Evolutionary conservation across 176 grass and related monocot genomes (phyloP), one percentile per base, ranked within the genome.

Genomic region (Phyllostachys edulis): DNA sequence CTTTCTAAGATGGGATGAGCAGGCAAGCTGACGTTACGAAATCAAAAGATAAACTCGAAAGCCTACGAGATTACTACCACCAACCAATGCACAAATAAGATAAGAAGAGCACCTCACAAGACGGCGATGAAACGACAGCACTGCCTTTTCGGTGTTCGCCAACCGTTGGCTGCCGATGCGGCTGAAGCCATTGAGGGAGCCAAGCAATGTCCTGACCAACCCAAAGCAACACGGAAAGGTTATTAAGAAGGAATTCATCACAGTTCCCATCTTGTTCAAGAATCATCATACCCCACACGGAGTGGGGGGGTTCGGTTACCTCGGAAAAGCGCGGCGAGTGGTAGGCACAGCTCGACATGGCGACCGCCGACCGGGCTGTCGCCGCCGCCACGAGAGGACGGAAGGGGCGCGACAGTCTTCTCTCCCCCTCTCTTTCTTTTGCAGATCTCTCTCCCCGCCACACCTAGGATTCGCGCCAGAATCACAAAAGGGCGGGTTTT

Each of bases 181-280:
- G 89, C 85, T 95, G 95, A 63, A 98, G 92, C 92, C 95, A 95
- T 66, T 85, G 87, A n/a, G 96, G 96, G 10, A 98, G 92, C 76
- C 88, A 95, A 69, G 85, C 83, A 29, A 67, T 78, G 56, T 93
- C 91, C 96, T 98, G 88, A 29, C 29, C 26, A 69, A 71, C 3
- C 37, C 46, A 24, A 85, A 80, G 67, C 17, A 80, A 67, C 21
- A 29, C 69, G 32, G 18, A 57, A n/a, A 26, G 8, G 62, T 11
- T 21, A 60, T 83, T 50, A 80, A 16, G 69, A 67, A 50, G 18
- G 70, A 44, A 44, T 63, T 27, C 21, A 23, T 66, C 29, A 17
- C 37, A 65, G 37, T 38, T 64, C 67, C 73, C 29, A 57, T 66
- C 57, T 39, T 49, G 2, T 27, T 29, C 36, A 20, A 84, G 72